Conservation (phyloP, 208 protist genomes). For the Trypanosoma vivax region DNA sequence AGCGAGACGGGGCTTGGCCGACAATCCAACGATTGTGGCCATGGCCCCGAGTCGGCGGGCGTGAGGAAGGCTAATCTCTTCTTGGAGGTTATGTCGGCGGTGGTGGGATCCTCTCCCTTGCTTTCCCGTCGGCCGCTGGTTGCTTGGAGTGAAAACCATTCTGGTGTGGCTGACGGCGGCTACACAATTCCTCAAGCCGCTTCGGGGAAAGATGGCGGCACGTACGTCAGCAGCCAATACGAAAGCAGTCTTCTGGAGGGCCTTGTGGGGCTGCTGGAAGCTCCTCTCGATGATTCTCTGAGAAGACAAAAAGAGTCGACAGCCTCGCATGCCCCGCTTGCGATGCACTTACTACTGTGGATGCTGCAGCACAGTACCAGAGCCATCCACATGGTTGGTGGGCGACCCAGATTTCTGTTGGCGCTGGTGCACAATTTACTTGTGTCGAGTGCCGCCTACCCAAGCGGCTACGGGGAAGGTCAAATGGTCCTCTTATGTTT, state of each 20-base stretch:
- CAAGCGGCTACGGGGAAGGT: conserved; percentile 12
- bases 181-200: too few species aligned
- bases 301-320: background rate
- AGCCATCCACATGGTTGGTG: background rate
- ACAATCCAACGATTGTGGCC: too few species aligned
- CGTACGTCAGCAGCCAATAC: background rate
- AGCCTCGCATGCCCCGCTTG: conserved; percentile 2
- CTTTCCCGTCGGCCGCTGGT: too few species aligned
- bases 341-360: conserved; percentile 17
- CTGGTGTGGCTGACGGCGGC: too few species aligned
- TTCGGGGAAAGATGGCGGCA: too few species aligned
- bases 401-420: background rate
- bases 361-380: conserved; percentile 1
- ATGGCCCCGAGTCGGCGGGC: too few species aligned
- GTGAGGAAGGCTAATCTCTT: too few species aligned
- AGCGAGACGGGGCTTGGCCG: too few species aligned
- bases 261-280: conserved; percentile 5
- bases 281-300: background rate
- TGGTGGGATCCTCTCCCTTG: too few species aligned
- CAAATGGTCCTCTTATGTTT: conserved; percentile 17
- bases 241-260: conserved; percentile 3
- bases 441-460: background rate
- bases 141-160: too few species aligned
- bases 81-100: too few species aligned
- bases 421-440: conserved; percentile 8